Percentiles rank a stretch among this genome's conserved stretches.
phyloP scores from a whole-genome alignment of 2,329 filamentous ascomycete genomes.

The Epichloe aotearoae region DNA sequence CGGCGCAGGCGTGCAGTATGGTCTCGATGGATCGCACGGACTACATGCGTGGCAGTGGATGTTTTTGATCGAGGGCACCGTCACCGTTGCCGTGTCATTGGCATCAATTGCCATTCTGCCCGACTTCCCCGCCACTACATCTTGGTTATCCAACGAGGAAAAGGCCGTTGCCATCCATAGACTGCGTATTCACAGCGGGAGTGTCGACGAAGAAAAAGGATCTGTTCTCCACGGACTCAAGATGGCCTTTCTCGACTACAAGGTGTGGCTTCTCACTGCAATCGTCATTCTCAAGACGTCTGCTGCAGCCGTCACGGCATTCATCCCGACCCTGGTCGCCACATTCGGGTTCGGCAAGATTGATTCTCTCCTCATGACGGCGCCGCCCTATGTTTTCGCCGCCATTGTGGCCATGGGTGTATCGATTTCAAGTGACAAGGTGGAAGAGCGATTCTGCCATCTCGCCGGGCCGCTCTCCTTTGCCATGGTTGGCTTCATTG shows the following conservation, averaged over 20 bases:
- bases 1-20: slow-evolving; percentile 26
- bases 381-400: slow-evolving; percentile 50
- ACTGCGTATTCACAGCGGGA: slow-evolving; percentile 5
- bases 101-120: slow-evolving; percentile 12
- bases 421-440: slow-evolving; percentile 56
- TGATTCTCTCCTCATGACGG: slow-evolving; percentile 44
- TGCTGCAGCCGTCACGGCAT: slow-evolving; percentile 6
- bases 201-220: slow-evolving; percentile 8
- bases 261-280: slow-evolving; percentile 6
- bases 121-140: slow-evolving; percentile 27
- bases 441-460: slow-evolving; percentile 58
- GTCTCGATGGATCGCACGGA: slow-evolving; percentile 14
- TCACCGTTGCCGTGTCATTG: slow-evolving; percentile 16
- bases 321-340: slow-evolving; percentile 6
- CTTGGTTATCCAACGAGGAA: slow-evolving; percentile 19
- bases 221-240: slow-evolving; percentile 12
- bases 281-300: slow-evolving; percentile 8
- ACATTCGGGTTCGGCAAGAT: slow-evolving; percentile 24
- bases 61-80: slow-evolving; percentile 18
- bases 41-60: slow-evolving; percentile 21
- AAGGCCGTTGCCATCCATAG: slow-evolving; percentile 6
- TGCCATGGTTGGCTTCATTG: slow-evolving; percentile 50
- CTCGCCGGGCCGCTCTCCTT: slow-evolving; percentile 48
- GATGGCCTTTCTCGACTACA: slow-evolving; percentile 16
- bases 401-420: slow-evolving; percentile 50